phyloP scores from a whole-genome alignment of 2,329 filamentous ascomycete species.

The Xylaria sp. region DNA sequence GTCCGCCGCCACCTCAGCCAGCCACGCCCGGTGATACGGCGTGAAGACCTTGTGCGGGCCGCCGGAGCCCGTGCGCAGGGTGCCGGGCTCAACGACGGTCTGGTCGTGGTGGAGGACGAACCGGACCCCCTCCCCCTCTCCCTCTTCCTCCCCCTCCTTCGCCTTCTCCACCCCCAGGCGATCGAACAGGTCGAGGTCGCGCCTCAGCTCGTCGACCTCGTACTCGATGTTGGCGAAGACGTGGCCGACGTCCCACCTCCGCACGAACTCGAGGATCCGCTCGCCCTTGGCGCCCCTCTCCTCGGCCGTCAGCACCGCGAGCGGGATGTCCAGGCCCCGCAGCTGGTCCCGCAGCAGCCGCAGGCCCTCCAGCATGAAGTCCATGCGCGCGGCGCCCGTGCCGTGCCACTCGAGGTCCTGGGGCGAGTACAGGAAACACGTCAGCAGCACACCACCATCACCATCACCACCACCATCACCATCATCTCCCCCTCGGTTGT shows the following conservation, averaged over 20 bases:
- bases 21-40: constrained; percentile 32
- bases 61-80: constrained; percentile 21
- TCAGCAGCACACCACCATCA: constrained; percentile 16
- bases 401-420: constrained; percentile 33
- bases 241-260: constrained; percentile 25
- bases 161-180: constrained; percentile 7
- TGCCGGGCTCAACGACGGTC: constrained; percentile 26
- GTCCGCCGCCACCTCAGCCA: constrained; percentile 47
- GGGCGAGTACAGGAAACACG: constrained; percentile 30
- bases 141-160: background rate
- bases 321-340: constrained; percentile 23
- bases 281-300: constrained; percentile 19
- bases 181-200: constrained; percentile 28
- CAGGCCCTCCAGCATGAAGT: constrained; percentile 30
- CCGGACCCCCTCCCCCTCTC: background rate
- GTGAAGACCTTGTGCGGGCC: constrained; percentile 31
- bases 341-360: constrained; percentile 25
- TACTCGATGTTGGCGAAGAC: constrained; percentile 32
- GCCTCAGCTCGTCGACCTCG: constrained; percentile 31
- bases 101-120: constrained; percentile 29
- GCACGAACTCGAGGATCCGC: constrained; percentile 18
- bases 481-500: no score
- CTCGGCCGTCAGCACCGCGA: constrained; percentile 25
- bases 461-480: no score
- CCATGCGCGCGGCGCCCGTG: constrained; percentile 26